phyloP scores from a whole-genome alignment of 768 basidiomycete genomes.

The Erythrobasidium yunnanense region DNA sequence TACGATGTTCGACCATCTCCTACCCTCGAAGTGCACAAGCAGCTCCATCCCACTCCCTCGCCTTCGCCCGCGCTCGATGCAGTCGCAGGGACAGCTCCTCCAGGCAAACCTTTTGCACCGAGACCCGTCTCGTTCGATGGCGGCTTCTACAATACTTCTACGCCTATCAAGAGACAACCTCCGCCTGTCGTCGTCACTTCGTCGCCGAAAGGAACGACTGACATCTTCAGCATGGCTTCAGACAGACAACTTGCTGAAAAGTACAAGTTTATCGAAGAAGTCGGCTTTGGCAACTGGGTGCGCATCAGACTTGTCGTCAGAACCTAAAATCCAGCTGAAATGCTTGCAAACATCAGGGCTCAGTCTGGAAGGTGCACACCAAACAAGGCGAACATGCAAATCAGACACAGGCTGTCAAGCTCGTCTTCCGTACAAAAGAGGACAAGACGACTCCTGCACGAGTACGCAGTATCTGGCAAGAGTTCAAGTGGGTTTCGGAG shows the following conservation, averaged over 20 bases:
- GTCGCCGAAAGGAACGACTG: constrained; percentile 11
- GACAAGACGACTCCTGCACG: constrained; percentile 76
- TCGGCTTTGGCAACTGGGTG: constrained; percentile 88
- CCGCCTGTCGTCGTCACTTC: background rate
- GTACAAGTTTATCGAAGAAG: constrained; percentile 45
- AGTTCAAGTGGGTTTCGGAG: constrained; percentile 34
- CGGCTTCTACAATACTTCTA: background rate
- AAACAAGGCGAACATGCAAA: constrained; percentile 41
- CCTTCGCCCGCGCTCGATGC: constrained; percentile 3
- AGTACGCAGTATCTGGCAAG: constrained; percentile 64
- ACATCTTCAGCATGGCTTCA: background rate
- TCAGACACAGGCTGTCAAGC: constrained; percentile 67
- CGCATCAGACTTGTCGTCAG: constrained; percentile 44
- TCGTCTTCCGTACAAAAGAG: constrained; percentile 73
- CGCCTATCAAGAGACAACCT: background rate
- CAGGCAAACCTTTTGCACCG: background rate
- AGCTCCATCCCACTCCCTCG: background rate
- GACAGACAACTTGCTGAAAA: constrained; percentile 18
- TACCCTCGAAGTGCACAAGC: constrained; percentile 12
- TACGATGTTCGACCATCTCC: constrained; percentile 11
- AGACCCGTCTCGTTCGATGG: background rate
- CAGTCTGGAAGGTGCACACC: constrained; percentile 40
- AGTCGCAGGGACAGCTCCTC: background rate
- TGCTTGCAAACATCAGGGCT: constrained; percentile 34
- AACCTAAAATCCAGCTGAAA: background rate